These are phyloP conservation scores for Spathaspora sp. DNA, from an alignment of 1,139 yeast genomes.

Conservation along the genomic window DNA sequence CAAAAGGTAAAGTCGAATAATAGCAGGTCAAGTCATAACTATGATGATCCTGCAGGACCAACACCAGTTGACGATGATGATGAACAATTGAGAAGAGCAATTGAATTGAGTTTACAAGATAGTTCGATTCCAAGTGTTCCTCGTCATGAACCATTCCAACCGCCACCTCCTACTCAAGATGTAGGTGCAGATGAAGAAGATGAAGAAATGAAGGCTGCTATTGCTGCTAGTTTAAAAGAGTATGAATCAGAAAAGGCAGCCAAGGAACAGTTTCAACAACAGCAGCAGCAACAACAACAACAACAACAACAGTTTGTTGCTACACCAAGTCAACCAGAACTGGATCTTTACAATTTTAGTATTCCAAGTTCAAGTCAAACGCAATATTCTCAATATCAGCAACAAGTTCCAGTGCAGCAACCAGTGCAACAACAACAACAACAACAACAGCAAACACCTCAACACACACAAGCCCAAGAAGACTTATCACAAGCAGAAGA, in stretches of 20 bases:
- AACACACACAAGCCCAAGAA: constrained; percentile 18
- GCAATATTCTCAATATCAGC: constrained; percentile 6
- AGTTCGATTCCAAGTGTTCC: constrained; percentile 24
- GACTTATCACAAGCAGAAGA: constrained; percentile 61
- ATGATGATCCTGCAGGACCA: background rate
- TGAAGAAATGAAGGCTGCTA: constrained; percentile 89
- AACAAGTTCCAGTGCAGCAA: constrained; percentile 10
- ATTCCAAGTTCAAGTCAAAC: constrained; percentile 11
- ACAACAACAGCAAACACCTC: constrained; percentile 12
- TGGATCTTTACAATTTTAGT: constrained; percentile 30
- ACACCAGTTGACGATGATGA: constrained; percentile 53
- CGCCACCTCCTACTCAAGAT: constrained; percentile 11
- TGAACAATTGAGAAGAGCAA: constrained; percentile 75
- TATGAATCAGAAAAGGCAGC: constrained; percentile 47
- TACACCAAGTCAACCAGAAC: constrained; percentile 16
- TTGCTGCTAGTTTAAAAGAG: constrained; percentile 87
- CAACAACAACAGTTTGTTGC: constrained; percentile 1
- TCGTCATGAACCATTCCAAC: constrained; percentile 14
- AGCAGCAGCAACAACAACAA: constrained; percentile 11
- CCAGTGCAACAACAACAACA: constrained; percentile 12
- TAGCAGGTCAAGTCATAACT: constrained; percentile 5
- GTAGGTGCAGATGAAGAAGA: constrained; percentile 48
- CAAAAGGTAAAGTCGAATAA: constrained; percentile 21
- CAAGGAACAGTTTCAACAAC: constrained; percentile 11
- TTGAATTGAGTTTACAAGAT: constrained; percentile 75